A percentile compares a stretch with the other conserved stretches of the same genome.
Conservation (phyloP, 805 yeast species). For the Pichia heedii region DNA sequence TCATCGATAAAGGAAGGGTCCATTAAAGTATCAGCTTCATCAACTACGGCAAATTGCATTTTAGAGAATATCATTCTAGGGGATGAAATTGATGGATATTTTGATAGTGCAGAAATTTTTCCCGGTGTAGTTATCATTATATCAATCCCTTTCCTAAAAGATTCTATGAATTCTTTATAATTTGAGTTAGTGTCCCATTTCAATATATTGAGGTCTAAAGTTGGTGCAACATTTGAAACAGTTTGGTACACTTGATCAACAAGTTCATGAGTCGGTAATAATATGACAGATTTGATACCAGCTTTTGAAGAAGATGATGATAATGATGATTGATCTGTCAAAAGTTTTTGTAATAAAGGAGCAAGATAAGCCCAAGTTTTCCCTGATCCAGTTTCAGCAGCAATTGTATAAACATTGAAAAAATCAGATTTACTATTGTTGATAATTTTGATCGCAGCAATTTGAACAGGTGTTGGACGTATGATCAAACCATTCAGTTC, state of each 20-base stretch:
- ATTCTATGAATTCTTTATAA: slow-evolving; percentile 41
- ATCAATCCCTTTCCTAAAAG: slow-evolving; percentile 52
- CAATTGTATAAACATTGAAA: slow-evolving; percentile 62
- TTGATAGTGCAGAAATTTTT: slow-evolving; percentile 37
- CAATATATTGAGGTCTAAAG: slow-evolving; percentile 36
- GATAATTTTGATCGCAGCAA: slow-evolving; percentile 57
- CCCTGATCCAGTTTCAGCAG: slow-evolving; percentile 97
- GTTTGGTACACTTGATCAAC: slow-evolving; percentile 66
- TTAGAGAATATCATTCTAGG: slow-evolving; percentile 32
- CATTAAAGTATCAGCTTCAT: slow-evolving; percentile 91
- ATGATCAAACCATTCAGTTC: slow-evolving; percentile 31
- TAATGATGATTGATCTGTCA: slow-evolving; percentile 33
- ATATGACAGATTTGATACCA: slow-evolving; percentile 58
- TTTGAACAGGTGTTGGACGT: slow-evolving; percentile 75
- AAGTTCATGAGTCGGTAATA: slow-evolving; percentile 85
- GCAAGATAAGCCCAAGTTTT: slow-evolving; percentile 88
- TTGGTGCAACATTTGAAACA: slow-evolving; percentile 24
- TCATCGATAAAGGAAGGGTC: slow-evolving; percentile 68
- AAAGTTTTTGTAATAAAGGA: slow-evolving; percentile 61
- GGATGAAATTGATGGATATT: slow-evolving; percentile 24
- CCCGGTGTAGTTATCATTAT: slow-evolving; percentile 82
- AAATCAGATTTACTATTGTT: slow-evolving; percentile 32
- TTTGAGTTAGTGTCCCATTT: slow-evolving; percentile 59
- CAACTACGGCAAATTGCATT: slow-evolving; percentile 61
- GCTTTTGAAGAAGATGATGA: slow-evolving; percentile 23